Conservation (phyloP, 495 filamentous ascomycete genomes). For the Jackrogersella minutella region DNA sequence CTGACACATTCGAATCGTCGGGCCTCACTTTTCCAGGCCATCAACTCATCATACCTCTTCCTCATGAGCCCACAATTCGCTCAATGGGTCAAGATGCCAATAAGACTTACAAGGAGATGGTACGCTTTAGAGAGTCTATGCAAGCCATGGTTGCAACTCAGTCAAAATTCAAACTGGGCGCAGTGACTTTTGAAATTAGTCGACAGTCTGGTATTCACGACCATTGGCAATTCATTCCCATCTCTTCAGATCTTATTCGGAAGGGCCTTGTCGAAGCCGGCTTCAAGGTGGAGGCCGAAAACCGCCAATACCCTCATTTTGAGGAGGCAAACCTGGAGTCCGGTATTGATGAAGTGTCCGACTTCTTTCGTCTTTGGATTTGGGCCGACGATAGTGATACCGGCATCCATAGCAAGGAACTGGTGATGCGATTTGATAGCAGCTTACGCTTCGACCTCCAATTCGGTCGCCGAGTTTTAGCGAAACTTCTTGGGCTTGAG, state of each 20-base stretch:
- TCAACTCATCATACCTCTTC: slow-evolving; percentile 88
- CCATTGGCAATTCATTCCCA: slow-evolving; percentile 94
- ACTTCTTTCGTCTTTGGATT: slow-evolving; percentile 88
- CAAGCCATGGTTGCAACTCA: slow-evolving; percentile 71
- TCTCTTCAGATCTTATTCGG: slow-evolving; percentile 67
- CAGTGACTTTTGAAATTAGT: slow-evolving; percentile 91
- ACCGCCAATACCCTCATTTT: slow-evolving; percentile 70
- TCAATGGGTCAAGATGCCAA: slow-evolving; percentile 70
- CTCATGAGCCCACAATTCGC: slow-evolving; percentile 63
- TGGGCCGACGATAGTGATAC: slow-evolving; percentile 63
- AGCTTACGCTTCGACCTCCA: slow-evolving; percentile 65
- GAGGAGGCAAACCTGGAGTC: slow-evolving; percentile 46
- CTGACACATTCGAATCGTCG: slow-evolving; percentile 64
- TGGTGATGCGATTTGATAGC: slow-evolving; percentile 58
- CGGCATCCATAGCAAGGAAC: slow-evolving; percentile 53
- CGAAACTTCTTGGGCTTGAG: slow-evolving; percentile 82
- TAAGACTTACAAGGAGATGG: slow-evolving; percentile 79
- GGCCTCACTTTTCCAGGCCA: slow-evolving; percentile 81
- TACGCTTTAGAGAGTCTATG: slow-evolving; percentile 72
- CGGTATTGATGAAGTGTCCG: slow-evolving; percentile 58
- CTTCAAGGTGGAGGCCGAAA: slow-evolving; percentile 85
- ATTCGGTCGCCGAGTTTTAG: slow-evolving; percentile 80
- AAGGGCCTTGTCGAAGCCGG: slow-evolving; percentile 79
- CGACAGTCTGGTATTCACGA: slow-evolving; percentile 78
- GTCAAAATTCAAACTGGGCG: slow-evolving; percentile 67